A percentile compares a stretch with the other conserved stretches of the same genome.
Evolutionary conservation across 176 grass and related monocot species (phyloP).

Genomic region (Bromus sterilis): DNA sequence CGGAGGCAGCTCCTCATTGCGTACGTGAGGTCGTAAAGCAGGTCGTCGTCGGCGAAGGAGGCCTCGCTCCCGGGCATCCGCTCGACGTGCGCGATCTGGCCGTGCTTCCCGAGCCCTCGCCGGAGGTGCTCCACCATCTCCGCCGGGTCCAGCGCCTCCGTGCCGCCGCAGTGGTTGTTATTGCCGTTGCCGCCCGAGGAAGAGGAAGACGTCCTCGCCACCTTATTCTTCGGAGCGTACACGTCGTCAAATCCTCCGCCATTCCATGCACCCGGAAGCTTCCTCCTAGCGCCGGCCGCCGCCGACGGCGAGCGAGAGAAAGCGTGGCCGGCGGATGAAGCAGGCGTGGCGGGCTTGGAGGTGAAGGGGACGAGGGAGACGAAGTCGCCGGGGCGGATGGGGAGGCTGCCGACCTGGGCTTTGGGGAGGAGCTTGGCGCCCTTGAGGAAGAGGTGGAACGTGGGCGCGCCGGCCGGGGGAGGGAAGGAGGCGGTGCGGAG

Average conservation of each 20-base stretch:
- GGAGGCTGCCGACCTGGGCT: neutral
- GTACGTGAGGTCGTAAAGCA: neutral
- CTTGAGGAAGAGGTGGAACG: conserved; percentile 2
- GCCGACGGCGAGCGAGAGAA: neutral
- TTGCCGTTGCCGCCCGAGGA: neutral
- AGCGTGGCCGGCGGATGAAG: neutral
- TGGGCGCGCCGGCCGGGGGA: neutral
- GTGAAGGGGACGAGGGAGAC: neutral
- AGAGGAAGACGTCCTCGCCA: neutral
- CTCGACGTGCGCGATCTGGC: conserved; percentile 51
- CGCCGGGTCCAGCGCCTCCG: neutral
- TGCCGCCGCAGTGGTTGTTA: neutral
- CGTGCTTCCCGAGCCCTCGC: conserved; percentile 30
- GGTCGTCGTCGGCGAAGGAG: conserved; percentile 20
- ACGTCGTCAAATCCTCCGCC: neutral
- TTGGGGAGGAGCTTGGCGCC: neutral
- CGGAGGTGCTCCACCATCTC: conserved; percentile 4
- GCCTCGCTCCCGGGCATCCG: conserved; percentile 38
- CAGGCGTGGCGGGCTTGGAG: neutral
- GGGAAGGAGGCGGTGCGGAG: neutral
- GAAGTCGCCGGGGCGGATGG: neutral
- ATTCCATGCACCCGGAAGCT: neutral
- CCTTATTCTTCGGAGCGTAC: neutral
- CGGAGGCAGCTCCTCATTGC: conserved; percentile 28
- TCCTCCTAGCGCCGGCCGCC: neutral